Percentiles rank a stretch among this genome's conserved stretches.
phyloP scores from a whole-genome alignment of 208 protist species.

The Trypanosoma mega region DNA sequence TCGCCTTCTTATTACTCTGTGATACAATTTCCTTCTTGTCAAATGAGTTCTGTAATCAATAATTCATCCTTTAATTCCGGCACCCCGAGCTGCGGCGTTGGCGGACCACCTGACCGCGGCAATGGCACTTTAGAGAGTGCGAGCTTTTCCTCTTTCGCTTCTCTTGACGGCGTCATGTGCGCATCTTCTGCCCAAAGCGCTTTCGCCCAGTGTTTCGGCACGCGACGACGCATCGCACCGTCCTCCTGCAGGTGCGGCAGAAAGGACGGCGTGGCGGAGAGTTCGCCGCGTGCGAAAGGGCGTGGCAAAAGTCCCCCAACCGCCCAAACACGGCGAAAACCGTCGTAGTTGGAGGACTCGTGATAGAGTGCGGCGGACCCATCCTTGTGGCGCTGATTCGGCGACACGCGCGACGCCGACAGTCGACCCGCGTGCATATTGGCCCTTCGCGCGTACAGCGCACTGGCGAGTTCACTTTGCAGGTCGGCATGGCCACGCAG shows the following conservation, averaged over 20 bases:
- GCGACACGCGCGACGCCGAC: conserved; percentile 19
- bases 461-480: conserved; percentile 31
- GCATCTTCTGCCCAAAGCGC: neutral
- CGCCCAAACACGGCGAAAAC: conserved; percentile 52
- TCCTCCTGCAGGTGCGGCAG: conserved; percentile 63
- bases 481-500: conserved; percentile 24
- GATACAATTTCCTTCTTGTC: conserved; percentile 11
- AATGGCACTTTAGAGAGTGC: neutral
- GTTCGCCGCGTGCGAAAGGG: conserved; percentile 36
- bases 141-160: neutral
- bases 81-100: conserved; percentile 15
- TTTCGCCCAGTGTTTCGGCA: conserved; percentile 15
- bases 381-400: conserved; percentile 24
- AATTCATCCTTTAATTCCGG: conserved; percentile 58
- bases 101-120: neutral
- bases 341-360: conserved; percentile 74
- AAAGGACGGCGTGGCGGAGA: conserved; percentile 47
- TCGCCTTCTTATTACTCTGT: too few species aligned
- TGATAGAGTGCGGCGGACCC: conserved; percentile 44
- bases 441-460: conserved; percentile 26
- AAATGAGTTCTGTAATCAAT: conserved; percentile 60
- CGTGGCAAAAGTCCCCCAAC: conserved; percentile 68
- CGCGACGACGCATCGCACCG: conserved; percentile 21
- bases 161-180: neutral
- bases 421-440: conserved; percentile 13